Base-by-base conservation (phyloP, 495 filamentous ascomycete species). In the Patellaria atrata region DNA sequence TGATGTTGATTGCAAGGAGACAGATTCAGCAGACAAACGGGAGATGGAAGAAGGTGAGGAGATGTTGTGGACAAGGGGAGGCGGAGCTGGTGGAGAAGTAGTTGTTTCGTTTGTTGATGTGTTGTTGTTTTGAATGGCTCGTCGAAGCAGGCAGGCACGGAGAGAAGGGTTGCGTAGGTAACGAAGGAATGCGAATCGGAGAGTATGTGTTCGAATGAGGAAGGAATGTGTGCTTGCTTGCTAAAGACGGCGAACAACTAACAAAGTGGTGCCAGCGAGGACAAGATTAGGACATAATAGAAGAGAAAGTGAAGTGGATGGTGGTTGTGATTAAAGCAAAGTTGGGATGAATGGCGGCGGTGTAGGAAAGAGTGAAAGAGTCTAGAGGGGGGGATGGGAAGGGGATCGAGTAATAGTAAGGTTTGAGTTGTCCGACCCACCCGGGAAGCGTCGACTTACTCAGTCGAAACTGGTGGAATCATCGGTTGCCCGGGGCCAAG, bases 61-160 rank as follows among this genome's bases (percentile, higher is more conserved):
- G 17, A 44, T 27, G n/a, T 26, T 11, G 21, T 1, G 31, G 22
- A 37, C 22, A 6, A 34, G 3, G 9, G 5, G 21, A 24, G 18
- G n/a, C n/a, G 35, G 18, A 40, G 35, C n/a, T 14, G 8, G 22
- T 11, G 6, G 16, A 11, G 26, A 14, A 3, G 11, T 18, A n/a
- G 2, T 33, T 20, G 11, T 15, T 22, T 20, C 20, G 10, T 15
- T 15, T 41, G 18, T 41, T 24, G n/a, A n/a, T n/a, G n/a, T n/a
- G n/a, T n/a, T n/a, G n/a, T n/a, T n/a, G n/a, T n/a, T n/a, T n/a
- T n/a, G n/a, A n/a, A n/a, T 30, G 29, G 29, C 27, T 33, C 22
- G 16, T 27, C 33, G 25, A 11, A 37, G 35, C 46, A 53, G 30
- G 45, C 43, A 45, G 44, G 41, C 43, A 52, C 30, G 24, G 32